phyloP scores from a whole-genome alignment of 2,329 filamentous ascomycete species.

The Cladorrhinum sp. region DNA sequence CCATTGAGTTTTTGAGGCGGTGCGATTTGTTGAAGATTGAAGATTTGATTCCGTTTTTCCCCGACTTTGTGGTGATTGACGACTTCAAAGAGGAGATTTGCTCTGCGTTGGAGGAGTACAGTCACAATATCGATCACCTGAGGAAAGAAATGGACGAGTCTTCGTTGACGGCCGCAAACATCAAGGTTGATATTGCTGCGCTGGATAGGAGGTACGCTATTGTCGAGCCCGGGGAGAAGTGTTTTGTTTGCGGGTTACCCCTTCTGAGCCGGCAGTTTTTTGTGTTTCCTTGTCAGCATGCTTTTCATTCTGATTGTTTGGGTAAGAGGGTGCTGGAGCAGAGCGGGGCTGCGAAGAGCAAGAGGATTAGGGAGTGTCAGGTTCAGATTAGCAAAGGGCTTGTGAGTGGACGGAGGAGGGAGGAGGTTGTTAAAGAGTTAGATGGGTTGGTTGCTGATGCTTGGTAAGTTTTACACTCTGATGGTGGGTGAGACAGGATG shows the following conservation, averaged over 20 bases:
- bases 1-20: conserved; percentile 88
- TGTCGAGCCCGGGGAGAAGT: conserved; percentile 92
- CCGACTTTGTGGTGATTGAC: conserved; percentile 96
- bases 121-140: conserved; percentile 80
- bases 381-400: conserved; percentile 75
- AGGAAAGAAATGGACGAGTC: conserved; percentile 96
- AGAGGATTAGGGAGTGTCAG: conserved; percentile 82
- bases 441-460: conserved; percentile 87
- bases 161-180: conserved; percentile 82
- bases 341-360: conserved; percentile 69
- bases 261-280: conserved; percentile 91
- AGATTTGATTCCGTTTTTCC: conserved; percentile 96
- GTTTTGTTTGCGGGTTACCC: conserved; percentile 82
- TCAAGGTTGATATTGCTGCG: conserved; percentile 82
- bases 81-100: conserved; percentile 99
- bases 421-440: conserved; percentile 81
- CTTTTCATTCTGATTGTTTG: conserved; percentile 93
- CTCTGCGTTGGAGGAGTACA: conserved; percentile 87
- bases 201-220: conserved; percentile 91
- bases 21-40: conserved; percentile 93
- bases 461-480: conserved; percentile 57
- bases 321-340: conserved; percentile 82
- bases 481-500: too few species aligned
- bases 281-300: conserved; percentile 97
- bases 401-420: conserved; percentile 66